A percentile compares a stretch with the other conserved stretches of the same genome.
phyloP scores from a whole-genome alignment of 805 yeast species.

The Candida oleophila region DNA sequence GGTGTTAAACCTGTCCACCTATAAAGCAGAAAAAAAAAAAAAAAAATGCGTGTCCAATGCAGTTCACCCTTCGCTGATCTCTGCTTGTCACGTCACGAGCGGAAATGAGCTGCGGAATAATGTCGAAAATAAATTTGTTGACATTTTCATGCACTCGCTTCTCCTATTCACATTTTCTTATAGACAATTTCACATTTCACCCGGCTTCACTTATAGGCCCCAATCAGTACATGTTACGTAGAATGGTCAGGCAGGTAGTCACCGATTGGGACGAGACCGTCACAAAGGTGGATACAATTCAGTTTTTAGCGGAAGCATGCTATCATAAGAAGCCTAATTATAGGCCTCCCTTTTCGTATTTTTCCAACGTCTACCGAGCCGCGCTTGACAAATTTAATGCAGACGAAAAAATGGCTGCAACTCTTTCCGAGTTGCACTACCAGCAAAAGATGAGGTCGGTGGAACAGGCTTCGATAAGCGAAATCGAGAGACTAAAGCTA shows the following conservation, averaged over 20 bases:
- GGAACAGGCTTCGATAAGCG: slow-evolving; percentile 49
- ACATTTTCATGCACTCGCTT: background rate
- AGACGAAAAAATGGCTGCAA: background rate
- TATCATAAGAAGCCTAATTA: slow-evolving; percentile 36
- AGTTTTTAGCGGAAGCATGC: slow-evolving; percentile 49
- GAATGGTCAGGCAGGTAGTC: slow-evolving; percentile 24
- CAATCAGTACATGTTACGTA: background rate
- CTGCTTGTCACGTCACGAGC: background rate
- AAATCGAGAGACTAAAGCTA: slow-evolving; percentile 33
- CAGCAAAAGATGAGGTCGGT: slow-evolving; percentile 45
- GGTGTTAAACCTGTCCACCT: too few relatives aligned
- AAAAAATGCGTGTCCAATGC: too few relatives aligned
- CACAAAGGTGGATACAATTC: slow-evolving; percentile 54
- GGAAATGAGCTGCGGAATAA: background rate
- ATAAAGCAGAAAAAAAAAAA: too few relatives aligned
- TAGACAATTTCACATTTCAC: background rate
- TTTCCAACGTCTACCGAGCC: slow-evolving; percentile 40
- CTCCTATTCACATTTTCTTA: background rate
- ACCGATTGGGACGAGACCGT: slow-evolving; percentile 71
- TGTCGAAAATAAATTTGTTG: background rate
- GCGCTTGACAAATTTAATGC: slow-evolving; percentile 28
- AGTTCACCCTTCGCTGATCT: background rate
- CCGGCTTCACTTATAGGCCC: background rate
- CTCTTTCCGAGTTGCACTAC: slow-evolving; percentile 38
- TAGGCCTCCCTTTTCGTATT: slow-evolving; percentile 41